These are phyloP conservation scores for Falciphora oryzae DNA, from an alignment of 2,329 filamentous ascomycete genomes.

Conservation along the genomic window DNA sequence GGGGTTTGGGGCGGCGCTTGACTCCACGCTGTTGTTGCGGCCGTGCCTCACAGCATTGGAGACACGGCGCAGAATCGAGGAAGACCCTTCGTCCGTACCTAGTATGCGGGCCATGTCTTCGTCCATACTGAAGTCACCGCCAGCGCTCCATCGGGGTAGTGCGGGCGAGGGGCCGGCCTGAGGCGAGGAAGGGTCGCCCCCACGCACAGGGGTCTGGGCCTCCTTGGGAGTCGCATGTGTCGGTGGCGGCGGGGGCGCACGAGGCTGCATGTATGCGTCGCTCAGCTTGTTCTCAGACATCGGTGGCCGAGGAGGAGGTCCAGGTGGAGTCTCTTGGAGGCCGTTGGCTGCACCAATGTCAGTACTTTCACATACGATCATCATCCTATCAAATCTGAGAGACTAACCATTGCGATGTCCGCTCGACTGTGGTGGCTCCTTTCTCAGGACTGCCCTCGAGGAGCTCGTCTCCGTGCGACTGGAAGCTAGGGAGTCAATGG, in stretches of 20 bases:
- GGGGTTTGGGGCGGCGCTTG: conserved; percentile 34
- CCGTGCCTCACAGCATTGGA: conserved; percentile 94
- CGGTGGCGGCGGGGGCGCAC: conserved; percentile 50
- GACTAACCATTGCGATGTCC: conserved; percentile 39
- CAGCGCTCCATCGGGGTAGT: conserved; percentile 68
- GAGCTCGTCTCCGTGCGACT: conserved; percentile 31
- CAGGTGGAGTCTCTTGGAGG: conserved; percentile 17
- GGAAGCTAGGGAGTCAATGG: conserved; percentile 37
- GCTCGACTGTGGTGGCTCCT: conserved; percentile 49
- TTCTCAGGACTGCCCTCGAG: conserved; percentile 53
- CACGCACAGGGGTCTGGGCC: neutral
- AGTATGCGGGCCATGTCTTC: conserved; percentile 92
- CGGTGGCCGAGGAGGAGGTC: conserved; percentile 22
- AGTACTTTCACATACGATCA: conserved; percentile 15
- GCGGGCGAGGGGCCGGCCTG: conserved; percentile 53
- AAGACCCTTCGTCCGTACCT: conserved; percentile 67
- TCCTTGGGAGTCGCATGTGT: conserved; percentile 3
- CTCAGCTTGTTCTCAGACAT: conserved; percentile 35
- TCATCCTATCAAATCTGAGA: neutral
- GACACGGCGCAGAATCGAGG: conserved; percentile 78
- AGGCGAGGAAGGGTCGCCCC: conserved; percentile 29
- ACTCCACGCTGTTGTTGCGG: conserved; percentile 74
- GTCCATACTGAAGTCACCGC: conserved; percentile 87
- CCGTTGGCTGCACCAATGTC: conserved; percentile 28
- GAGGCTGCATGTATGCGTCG: conserved; percentile 53